These are phyloP conservation scores for Stevia rebaudiana DNA, from an alignment of 140 eudicot genomes.

Conservation along the genomic window DNA sequence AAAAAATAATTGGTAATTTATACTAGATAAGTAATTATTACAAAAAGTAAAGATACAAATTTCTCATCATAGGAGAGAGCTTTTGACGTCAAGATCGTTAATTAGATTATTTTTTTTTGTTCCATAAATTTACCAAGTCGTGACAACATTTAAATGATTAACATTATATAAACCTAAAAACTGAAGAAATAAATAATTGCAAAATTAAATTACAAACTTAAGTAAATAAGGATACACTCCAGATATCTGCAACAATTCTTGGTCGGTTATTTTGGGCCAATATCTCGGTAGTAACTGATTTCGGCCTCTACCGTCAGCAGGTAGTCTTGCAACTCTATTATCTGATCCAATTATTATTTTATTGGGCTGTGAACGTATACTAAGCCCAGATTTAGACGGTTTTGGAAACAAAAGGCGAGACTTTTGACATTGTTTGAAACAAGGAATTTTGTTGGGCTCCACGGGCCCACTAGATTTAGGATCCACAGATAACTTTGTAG, in stretches of 20 bases:
- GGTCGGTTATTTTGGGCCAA: conserved; percentile 95
- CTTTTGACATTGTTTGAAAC: conserved; percentile 55
- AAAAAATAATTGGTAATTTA: not conserved
- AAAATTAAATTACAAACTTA: not conserved
- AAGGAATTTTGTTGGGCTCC: conserved; percentile 47
- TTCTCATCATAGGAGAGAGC: not conserved
- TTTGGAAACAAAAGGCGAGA: conserved; percentile 53
- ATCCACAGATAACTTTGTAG: conserved; percentile 29
- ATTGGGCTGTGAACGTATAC: conserved; percentile 36
- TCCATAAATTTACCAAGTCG: not conserved
- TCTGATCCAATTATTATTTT: conserved; percentile 44
- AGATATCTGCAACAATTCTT: conserved; percentile 77
- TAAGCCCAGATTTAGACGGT: conserved; percentile 45
- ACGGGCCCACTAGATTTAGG: conserved; percentile 35
- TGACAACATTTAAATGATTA: not conserved
- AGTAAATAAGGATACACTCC: conserved; percentile 79
- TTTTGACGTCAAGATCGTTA: not conserved
- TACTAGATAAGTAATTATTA: not conserved
- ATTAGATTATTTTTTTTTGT: not conserved
- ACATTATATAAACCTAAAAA: not conserved
- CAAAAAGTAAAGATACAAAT: not conserved
- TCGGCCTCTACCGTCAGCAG: conserved; percentile 84
- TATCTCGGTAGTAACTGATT: conserved; percentile 91
- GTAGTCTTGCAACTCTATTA: conserved; percentile 78
- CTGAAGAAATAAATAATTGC: not conserved